Percentiles rank a stretch among this genome's conserved stretches.
Evolutionary conservation across 352 stramenopile genomes (phyloP).

Genomic region (Albugo laibachii): DNA sequence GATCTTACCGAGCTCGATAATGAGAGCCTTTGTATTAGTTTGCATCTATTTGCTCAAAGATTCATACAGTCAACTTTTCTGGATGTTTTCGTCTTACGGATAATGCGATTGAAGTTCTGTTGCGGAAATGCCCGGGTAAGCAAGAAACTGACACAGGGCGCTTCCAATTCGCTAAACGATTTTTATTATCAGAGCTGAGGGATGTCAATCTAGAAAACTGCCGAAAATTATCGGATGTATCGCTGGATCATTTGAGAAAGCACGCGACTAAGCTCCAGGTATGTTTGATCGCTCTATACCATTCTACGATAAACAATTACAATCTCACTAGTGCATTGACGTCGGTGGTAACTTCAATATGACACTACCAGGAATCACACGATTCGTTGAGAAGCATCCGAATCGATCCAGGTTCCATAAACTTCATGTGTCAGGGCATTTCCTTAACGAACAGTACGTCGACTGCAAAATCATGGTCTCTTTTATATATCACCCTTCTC

Average conservation of each 20-base stretch:
- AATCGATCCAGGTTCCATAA: conserved; percentile 80
- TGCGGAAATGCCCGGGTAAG: conserved; percentile 59
- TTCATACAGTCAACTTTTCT: conserved; percentile 73
- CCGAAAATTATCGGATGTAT: conserved; percentile 66
- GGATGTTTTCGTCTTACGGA: conserved; percentile 78
- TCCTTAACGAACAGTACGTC: conserved; percentile 61
- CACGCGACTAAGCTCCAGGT: conserved; percentile 66
- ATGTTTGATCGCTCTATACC: not conserved
- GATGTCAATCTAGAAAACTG: conserved; percentile 81
- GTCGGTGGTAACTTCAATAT: conserved; percentile 81
- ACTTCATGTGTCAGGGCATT: conserved; percentile 67
- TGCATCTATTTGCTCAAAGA: conserved; percentile 55
- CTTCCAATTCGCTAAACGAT: not conserved
- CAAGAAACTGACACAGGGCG: not conserved
- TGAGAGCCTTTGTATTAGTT: conserved; percentile 14
- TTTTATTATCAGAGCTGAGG: conserved; percentile 40
- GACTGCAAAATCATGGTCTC: not conserved
- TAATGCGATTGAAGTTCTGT: conserved; percentile 54
- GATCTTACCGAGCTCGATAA: not conserved
- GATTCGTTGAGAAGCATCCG: conserved; percentile 76
- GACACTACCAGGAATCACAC: conserved; percentile 68
- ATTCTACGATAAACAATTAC: not conserved
- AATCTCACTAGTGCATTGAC: conserved; percentile 39
- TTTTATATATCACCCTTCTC: not conserved
- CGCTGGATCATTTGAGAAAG: conserved; percentile 60